Conservation (phyloP, 2,329 filamentous ascomycete species). For the Alternaria sp. region DNA sequence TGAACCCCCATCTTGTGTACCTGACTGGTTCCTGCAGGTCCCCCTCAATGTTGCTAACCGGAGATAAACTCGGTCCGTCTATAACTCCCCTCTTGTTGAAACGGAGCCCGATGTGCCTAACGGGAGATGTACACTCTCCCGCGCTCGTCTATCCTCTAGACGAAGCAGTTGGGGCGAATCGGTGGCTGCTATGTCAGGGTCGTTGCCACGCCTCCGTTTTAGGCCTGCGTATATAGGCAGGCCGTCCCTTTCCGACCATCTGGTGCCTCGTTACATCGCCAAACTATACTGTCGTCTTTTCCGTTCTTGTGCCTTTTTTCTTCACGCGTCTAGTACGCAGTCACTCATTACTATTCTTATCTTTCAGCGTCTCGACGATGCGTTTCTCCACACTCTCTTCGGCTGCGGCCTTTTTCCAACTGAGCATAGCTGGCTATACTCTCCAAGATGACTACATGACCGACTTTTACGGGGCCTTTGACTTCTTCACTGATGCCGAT, state of each 20-base stretch:
- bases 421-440: conserved; percentile 50
- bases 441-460: conserved; percentile 50
- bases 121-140: conserved; percentile 17
- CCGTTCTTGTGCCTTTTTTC: conserved; percentile 27
- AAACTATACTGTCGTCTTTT: conserved; percentile 26
- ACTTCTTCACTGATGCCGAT: conserved; percentile 52
- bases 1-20: conserved; percentile 6
- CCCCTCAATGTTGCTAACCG: conserved; percentile 24
- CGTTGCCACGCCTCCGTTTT: conserved; percentile 10
- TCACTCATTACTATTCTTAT: conserved; percentile 35
- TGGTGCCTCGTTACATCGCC: conserved; percentile 12
- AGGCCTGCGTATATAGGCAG: conserved; percentile 32
- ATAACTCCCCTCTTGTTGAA: conserved; percentile 24
- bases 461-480: conserved; percentile 55
- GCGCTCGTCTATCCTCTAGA: conserved; percentile 12
- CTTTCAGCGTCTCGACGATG: conserved; percentile 40
- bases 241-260: conserved; percentile 17
- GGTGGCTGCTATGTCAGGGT: conserved; percentile 5
- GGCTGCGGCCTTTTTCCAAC: conserved; percentile 40
- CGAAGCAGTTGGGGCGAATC: conserved; percentile 19
- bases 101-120: conserved; percentile 24
- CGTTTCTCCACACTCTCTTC: conserved; percentile 45
- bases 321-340: conserved; percentile 43
- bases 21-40: conserved; percentile 25
- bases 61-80: conserved; percentile 21